A percentile compares a stretch with the other conserved stretches of the same genome.
Conservation (phyloP, 2,329 filamentous ascomycete genomes). For the Moelleriella libera region DNA sequence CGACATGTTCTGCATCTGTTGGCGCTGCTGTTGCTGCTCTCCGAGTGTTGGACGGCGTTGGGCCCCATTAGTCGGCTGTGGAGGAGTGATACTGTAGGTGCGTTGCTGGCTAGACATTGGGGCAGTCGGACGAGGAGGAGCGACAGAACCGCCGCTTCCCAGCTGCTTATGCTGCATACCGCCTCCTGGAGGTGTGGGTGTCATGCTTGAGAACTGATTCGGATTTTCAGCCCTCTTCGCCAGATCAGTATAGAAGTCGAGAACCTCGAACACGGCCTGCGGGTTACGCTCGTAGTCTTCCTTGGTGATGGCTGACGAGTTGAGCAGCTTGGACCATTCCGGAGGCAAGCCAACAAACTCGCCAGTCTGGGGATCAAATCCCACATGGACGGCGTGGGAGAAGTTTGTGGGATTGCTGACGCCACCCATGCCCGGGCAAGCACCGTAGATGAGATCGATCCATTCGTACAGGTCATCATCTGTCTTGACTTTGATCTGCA, state of each 20-base stretch:
- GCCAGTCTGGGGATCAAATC: conserved; percentile 88
- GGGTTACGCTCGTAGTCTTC: conserved; percentile 98
- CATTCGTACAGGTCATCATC: conserved; percentile 97
- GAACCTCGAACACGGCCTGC: conserved; percentile 66
- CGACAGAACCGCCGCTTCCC: conserved; percentile 42
- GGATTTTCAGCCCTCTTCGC: conserved; percentile 63
- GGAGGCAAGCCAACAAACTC: conserved; percentile 88
- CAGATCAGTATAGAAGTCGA: conserved; percentile 77
- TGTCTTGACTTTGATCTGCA: conserved; percentile 86
- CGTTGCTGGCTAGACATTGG: conserved; percentile 21
- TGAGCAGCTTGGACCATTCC: conserved; percentile 94
- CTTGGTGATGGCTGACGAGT: conserved; percentile 92
- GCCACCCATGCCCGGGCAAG: conserved; percentile 93
- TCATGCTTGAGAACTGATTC: conserved; percentile 51
- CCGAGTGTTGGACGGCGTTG: conserved; percentile 32
- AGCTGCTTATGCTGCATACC: conserved; percentile 46
- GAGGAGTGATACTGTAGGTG: conserved; percentile 24
- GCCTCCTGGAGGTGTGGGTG: conserved; percentile 47
- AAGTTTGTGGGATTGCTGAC: conserved; percentile 99
- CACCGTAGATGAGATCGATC: conserved; percentile 96
- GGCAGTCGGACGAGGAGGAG: conserved; percentile 54
- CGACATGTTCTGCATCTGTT: conserved; percentile 44
- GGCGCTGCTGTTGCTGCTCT: conserved; percentile 9
- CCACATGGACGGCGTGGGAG: conserved; percentile 90
- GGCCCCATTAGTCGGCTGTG: conserved; percentile 20